Base-by-base conservation (phyloP, 2,329 filamentous ascomycete genomes). In the Paraphoma chrysanthemicola region DNA sequence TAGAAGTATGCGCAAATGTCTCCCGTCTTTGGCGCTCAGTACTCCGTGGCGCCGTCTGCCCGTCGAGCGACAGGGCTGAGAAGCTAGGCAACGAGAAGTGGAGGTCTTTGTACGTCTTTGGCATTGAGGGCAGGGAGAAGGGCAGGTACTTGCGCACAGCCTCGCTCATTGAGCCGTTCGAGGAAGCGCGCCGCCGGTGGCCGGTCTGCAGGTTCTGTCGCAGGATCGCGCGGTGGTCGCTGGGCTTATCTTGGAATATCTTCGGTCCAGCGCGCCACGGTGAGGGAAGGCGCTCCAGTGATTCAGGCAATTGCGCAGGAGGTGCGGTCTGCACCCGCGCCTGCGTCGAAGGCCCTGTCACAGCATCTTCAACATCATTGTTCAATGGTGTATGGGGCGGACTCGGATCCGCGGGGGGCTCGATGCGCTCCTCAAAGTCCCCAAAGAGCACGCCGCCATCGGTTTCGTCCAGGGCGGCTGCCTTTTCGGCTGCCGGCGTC, bases 401-500 rank as follows among this genome's bases (percentile, higher is more conserved):
- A 17, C 23, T 39, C 49, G 41, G 44, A 30, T 30, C 44, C 33
- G 53, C 51, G 39, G 51, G 4, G n/a, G 41, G 10, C 39, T 63
- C 62, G 16, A 44, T 41, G 48, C 44, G 23, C 10, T 67, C 61
- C 48, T 79, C 73, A 49, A 75, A 76, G 39, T 76, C 69, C 2
- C 78, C 77, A 57, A 86, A 86, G 62, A 84, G 81, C 14, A 72
- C 79, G 4, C 80, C 81, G 31, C 76, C 76, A 17, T 74, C 72
- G 14, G 67, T 61, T 33, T 79, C 75, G 57, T 85, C 83, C 63
- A 88, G 74, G 1, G 81, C 81, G 2, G 83, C 82, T n/a, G 78
- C 82, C 69, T 87, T 88, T 67, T 87, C 86, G 17, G 81, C 81
- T 9, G 83, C 83, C 1, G 86, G 85, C 4, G 85, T 88, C 42